Evolutionary conservation across 2,329 filamentous ascomycete species (phyloP).

Genomic region (Drechslera avenae): DNA sequence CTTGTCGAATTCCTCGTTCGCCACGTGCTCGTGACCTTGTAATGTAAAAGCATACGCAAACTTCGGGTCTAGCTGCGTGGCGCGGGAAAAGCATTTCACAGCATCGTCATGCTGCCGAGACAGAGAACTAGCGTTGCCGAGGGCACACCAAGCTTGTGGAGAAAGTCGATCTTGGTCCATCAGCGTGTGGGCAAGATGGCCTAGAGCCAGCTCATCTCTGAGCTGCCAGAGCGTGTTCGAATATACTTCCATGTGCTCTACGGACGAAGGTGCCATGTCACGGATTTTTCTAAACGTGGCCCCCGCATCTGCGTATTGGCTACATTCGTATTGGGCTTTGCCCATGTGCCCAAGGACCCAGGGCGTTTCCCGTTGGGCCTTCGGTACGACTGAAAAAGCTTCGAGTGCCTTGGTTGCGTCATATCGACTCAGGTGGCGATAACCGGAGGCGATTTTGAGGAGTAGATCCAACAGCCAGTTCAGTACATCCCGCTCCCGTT

Average conservation of each 20-base stretch:
- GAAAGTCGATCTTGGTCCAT: slow-evolving; percentile 86
- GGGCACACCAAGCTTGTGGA: slow-evolving; percentile 92
- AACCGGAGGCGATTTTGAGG: slow-evolving; percentile 79
- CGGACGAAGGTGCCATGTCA: slow-evolving; percentile 76
- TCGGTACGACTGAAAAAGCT: slow-evolving; percentile 71
- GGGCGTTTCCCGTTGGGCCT: slow-evolving; percentile 82
- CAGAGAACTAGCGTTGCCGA: slow-evolving; percentile 94
- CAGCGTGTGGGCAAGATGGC: slow-evolving; percentile 88
- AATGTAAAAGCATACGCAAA: slow-evolving; percentile 97
- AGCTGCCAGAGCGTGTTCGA: slow-evolving; percentile 99
- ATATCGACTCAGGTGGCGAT: slow-evolving; percentile 78
- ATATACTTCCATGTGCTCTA: slow-evolving; percentile 97
- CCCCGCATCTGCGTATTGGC: slow-evolving; percentile 83
- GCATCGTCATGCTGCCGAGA: slow-evolving; percentile 94
- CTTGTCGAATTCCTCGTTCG: slow-evolving; percentile 97
- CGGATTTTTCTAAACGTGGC: slow-evolving; percentile 82
- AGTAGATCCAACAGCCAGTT: slow-evolving; percentile 79
- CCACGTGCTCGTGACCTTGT: slow-evolving; percentile 93
- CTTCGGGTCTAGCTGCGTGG: slow-evolving; percentile 84
- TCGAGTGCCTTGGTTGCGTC: slow-evolving; percentile 78
- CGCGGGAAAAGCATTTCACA: slow-evolving; percentile 89
- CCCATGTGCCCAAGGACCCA: slow-evolving; percentile 93
- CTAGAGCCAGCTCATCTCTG: slow-evolving; percentile 88
- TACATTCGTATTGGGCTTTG: slow-evolving; percentile 88
- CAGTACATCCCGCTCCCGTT: slow-evolving; percentile 78